phyloP scores from a whole-genome alignment of 2,329 filamentous ascomycete genomes.

The Fusarium albidum region DNA sequence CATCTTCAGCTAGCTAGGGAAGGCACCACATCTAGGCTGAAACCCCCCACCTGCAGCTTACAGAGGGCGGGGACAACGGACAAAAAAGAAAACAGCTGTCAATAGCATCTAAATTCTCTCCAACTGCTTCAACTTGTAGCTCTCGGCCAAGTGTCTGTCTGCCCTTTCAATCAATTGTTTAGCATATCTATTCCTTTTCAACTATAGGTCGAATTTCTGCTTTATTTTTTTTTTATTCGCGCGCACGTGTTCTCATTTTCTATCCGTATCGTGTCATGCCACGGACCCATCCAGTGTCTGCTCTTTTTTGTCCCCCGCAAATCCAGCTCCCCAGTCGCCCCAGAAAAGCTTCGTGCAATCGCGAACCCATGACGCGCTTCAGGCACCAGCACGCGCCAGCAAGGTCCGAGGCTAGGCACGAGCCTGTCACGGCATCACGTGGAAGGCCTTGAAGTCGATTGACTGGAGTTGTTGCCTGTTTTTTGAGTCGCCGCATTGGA shows the following conservation, averaged over 20 bases:
- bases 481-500: constrained; percentile 5
- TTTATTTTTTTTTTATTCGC: no score
- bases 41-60: constrained; percentile 23
- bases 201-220: no score
- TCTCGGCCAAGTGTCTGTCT: no score
- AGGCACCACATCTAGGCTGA: constrained; percentile 31
- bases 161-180: no score
- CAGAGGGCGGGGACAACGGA: constrained; percentile 10
- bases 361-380: constrained; percentile 20
- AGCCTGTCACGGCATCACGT: constrained; percentile 41
- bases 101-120: constrained; percentile 7
- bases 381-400: constrained; percentile 39
- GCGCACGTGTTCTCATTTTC: no score
- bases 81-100: no score
- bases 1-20: constrained; percentile 25
- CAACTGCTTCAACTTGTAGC: no score
- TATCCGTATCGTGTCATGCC: no score
- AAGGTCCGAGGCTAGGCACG: constrained; percentile 21
- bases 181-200: no score
- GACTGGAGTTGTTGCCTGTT: constrained; percentile 28
- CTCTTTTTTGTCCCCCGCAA: background rate
- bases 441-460: background rate
- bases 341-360: constrained; percentile 1
- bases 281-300: no score
- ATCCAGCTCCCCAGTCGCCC: background rate